Evolutionary conservation across 2,329 filamentous ascomycete genomes (phyloP), one percentile per base, ranked within the genome.

Genomic region (Alternaria brassicicola): DNA sequence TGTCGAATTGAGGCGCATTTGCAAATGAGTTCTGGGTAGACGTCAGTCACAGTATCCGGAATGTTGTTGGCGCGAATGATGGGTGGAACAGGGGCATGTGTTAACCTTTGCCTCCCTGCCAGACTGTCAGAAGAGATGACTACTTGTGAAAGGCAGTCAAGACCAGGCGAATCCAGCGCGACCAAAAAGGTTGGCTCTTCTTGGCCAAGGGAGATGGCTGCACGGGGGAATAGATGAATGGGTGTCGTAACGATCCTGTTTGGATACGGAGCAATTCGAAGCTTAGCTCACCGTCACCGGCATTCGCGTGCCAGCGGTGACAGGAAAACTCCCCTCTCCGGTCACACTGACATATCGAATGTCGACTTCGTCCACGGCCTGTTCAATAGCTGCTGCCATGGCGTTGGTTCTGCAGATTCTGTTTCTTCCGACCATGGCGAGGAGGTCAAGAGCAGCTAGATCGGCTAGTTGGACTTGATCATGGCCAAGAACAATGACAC

Each of bases 101-200:
- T 71, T 73, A 67, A 75, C 73, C 72, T 76, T 75, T 75, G 61
- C 66, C 71, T 76, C 72, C 70, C 64, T 67, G 73, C 72, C 69
- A 76, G 72, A 72, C 56, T 72, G 59, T 57, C 68, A 72, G 65
- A 71, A 72, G 65, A 71, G 64, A 71, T 70, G 66, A 65, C 68
- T 66, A 63, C 49, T 56, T 55, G 45, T 38, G 12, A 21, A 39
- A 59, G 45, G 55, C 41, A 70, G 64, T 53, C 69, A 70, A 69
- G 64, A 68, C 66, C 65, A 65, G 68, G 66, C 64, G 68, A 73
- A 72, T 72, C 72, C 70, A 64, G 70, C 72, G 52, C 57, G 70
- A 69, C 70, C 67, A 68, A 66, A 69, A 70, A 68, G 64, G 43
- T 15, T 60, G 63, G 65, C 49, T 55, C 60, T 73, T 70, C 64